These are phyloP conservation scores for Poteriospumella lacustris DNA, from an alignment of 108 stramenopile genomes.

Conservation along the genomic window DNA sequence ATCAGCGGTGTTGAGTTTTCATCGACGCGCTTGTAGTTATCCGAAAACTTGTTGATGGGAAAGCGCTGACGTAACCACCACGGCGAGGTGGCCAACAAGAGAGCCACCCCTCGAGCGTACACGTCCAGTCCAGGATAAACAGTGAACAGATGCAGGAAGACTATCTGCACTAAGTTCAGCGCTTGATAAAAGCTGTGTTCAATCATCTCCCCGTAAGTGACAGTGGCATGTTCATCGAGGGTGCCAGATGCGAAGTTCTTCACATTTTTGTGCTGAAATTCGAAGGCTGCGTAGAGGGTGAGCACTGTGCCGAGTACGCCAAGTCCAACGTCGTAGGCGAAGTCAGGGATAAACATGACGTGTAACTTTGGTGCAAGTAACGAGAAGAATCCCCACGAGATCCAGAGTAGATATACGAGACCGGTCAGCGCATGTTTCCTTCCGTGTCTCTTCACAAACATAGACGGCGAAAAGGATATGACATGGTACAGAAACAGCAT, in stretches of 20 bases:
- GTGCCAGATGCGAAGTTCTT: conserved; percentile 64
- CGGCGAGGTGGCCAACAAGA: conserved; percentile 57
- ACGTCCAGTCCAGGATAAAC: background rate
- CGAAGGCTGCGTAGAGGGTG: conserved; percentile 64
- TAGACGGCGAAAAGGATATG: background rate
- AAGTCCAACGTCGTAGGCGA: conserved; percentile 60
- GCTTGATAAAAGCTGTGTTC: conserved; percentile 76
- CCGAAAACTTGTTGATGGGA: conserved; percentile 68
- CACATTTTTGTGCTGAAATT: conserved; percentile 63
- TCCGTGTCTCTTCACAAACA: background rate
- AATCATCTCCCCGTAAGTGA: conserved; percentile 76
- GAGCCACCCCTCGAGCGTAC: conserved; percentile 29
- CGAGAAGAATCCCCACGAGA: background rate
- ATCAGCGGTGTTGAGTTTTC: conserved; percentile 4
- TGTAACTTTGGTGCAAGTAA: no score
- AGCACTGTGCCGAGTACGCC: conserved; percentile 56
- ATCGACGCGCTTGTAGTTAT: conserved; percentile 32
- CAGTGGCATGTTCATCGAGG: conserved; percentile 59
- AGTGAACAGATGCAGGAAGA: conserved; percentile 57
- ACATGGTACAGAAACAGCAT: background rate
- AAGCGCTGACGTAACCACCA: conserved; percentile 60
- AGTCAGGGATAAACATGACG: background rate
- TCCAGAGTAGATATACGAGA: background rate
- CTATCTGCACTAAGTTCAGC: conserved; percentile 63
- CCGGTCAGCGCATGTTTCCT: background rate